phyloP scores from a whole-genome alignment of 345 rosid species.

The Eutrema japonicum region DNA sequence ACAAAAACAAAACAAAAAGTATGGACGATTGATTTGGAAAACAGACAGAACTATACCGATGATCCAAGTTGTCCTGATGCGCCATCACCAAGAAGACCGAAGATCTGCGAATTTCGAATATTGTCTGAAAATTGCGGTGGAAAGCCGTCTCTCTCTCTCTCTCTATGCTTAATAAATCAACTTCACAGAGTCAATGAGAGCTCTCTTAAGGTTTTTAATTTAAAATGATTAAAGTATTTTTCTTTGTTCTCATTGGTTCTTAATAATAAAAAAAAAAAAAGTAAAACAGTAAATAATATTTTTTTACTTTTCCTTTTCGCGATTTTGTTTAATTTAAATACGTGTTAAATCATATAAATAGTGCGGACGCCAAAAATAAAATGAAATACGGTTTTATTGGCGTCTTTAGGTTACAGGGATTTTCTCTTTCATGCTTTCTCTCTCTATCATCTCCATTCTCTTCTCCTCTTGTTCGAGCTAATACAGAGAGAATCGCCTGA shows the following conservation, averaged over 20 bases:
- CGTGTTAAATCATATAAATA: slow-evolving; percentile 18
- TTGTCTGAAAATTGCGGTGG: slow-evolving; percentile 29
- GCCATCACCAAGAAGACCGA: slow-evolving; percentile 35
- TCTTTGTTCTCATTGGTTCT: slow-evolving; percentile 21
- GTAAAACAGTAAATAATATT: not conserved
- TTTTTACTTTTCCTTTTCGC: not conserved
- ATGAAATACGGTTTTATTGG: slow-evolving; percentile 37
- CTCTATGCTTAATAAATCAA: slow-evolving; percentile 30
- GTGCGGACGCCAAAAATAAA: slow-evolving; percentile 46
- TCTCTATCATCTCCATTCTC: not conserved
- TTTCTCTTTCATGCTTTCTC: slow-evolving; percentile 17
- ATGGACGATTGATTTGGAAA: not conserved
- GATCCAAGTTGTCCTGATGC: slow-evolving; percentile 40
- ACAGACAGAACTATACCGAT: slow-evolving; percentile 31
- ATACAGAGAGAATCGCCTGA: slow-evolving; percentile 33
- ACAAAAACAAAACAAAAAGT: not conserved
- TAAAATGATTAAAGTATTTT: not conserved
- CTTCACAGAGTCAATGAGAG: slow-evolving; percentile 36
- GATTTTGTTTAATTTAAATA: not conserved
- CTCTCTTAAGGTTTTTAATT: not conserved
- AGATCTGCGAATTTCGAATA: slow-evolving; percentile 26
- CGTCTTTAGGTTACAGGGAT: slow-evolving; percentile 41
- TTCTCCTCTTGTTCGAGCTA: slow-evolving; percentile 34
- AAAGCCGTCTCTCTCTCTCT: slow-evolving; percentile 31
- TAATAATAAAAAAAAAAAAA: not conserved